These are phyloP conservation scores for Cajanus cajan DNA, from an alignment of 306 rosid species.

Conservation along the genomic window DNA sequence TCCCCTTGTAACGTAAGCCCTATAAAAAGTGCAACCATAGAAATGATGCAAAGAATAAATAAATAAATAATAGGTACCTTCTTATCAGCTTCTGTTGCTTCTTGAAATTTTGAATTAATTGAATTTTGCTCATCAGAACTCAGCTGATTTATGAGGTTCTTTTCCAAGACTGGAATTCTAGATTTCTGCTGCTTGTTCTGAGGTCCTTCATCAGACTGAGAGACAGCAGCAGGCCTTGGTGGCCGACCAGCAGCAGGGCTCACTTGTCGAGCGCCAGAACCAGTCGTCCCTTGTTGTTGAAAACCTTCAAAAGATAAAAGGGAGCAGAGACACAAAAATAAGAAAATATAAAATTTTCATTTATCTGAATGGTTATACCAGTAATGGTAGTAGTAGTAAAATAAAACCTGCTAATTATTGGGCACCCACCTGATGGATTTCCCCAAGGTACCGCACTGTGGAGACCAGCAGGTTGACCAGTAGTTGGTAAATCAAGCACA, in stretches of 20 bases:
- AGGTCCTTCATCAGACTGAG: conserved; percentile 61
- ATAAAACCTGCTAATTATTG: not conserved
- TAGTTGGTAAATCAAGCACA: conserved; percentile 61
- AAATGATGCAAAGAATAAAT: conserved; percentile 12
- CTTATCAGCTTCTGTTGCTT: conserved; percentile 86
- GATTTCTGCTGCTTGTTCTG: conserved; percentile 57
- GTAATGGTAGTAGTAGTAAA: not conserved
- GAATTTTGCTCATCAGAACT: conserved; percentile 87
- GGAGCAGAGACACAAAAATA: conserved; percentile 26
- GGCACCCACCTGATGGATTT: conserved; percentile 61
- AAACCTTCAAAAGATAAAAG: conserved; percentile 45
- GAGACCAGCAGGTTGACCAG: conserved; percentile 55
- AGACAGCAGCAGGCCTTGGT: conserved; percentile 56
- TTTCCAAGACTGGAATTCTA: conserved; percentile 83
- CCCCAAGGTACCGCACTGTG: conserved; percentile 62
- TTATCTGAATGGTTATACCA: conserved; percentile 2
- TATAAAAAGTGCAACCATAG: not conserved
- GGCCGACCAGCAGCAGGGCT: conserved; percentile 60
- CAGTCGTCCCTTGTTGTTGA: conserved; percentile 65
- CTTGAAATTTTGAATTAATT: conserved; percentile 68
- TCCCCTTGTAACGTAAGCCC: not conserved
- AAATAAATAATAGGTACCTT: conserved; percentile 52
- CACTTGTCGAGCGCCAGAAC: conserved; percentile 50
- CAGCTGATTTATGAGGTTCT: conserved; percentile 73
- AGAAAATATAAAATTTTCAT: conserved; percentile 14